These are phyloP conservation scores for Kregervanrija delftensis DNA, from an alignment of 805 yeast genomes.

Conservation along the genomic window DNA sequence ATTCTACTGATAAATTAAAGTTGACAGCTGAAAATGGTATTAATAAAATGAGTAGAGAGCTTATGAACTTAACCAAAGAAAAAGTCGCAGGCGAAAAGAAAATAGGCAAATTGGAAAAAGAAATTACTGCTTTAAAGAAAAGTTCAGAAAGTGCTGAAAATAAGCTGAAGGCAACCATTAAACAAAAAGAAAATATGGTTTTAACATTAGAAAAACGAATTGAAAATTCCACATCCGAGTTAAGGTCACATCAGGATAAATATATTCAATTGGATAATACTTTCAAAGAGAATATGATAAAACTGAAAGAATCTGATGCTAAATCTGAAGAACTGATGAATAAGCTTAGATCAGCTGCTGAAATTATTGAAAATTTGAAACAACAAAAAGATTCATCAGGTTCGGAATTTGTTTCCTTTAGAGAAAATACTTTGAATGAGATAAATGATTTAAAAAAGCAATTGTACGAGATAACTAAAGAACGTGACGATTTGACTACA, in stretches of 20 bases:
- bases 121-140: conserved; percentile 24
- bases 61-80: conserved; percentile 56
- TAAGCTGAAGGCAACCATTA: conserved; percentile 18
- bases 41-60: conserved; percentile 82
- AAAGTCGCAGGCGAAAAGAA: conserved; percentile 44
- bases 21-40: conserved; percentile 72
- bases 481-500: conserved; percentile 16
- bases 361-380: conserved; percentile 19
- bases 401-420: conserved; percentile 12
- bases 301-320: conserved; percentile 18
- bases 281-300: conserved; percentile 19
- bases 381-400: conserved; percentile 16
- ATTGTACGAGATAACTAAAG: conserved; percentile 7
- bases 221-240: conserved; percentile 11
- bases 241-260: conserved; percentile 18
- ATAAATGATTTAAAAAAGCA: conserved; percentile 10
- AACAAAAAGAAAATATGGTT: conserved; percentile 18
- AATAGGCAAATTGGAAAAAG: conserved; percentile 37
- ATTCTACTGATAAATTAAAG: conserved; percentile 29
- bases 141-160: conserved; percentile 30
- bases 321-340: conserved; percentile 14
- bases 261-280: conserved; percentile 19
- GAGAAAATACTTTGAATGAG: not conserved
- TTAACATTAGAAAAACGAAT: conserved; percentile 16
- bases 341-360: conserved; percentile 23